Evolutionary conservation across 2,329 filamentous ascomycete species (phyloP).

Genomic region (Alternaria alternata): DNA sequence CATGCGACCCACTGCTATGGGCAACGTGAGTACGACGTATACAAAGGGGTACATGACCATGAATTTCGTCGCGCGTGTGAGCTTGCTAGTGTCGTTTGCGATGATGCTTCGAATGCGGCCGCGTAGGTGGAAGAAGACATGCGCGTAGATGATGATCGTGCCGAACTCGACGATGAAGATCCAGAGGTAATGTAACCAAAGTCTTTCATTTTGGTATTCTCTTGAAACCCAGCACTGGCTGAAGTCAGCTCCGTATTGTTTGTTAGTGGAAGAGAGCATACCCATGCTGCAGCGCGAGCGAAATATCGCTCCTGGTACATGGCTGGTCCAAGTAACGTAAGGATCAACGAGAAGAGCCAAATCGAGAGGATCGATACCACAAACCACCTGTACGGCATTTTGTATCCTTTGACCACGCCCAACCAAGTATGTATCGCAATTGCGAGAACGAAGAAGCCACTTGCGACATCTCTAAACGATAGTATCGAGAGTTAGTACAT

Average conservation of each 20-base stretch:
- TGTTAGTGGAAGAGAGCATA: neutral
- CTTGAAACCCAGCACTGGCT: conserved; percentile 59
- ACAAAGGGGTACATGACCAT: conserved; percentile 70
- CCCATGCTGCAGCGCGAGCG: conserved; percentile 59
- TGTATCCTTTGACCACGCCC: conserved; percentile 58
- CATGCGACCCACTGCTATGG: conserved; percentile 62
- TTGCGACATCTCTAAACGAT: conserved; percentile 54
- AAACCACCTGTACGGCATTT: conserved; percentile 57
- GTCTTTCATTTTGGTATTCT: conserved; percentile 54
- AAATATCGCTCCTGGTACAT: conserved; percentile 56
- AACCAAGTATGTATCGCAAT: conserved; percentile 64
- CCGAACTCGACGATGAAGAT: conserved; percentile 63
- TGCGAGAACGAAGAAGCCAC: conserved; percentile 62
- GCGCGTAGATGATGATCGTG: conserved; percentile 58
- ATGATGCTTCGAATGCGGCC: conserved; percentile 53
- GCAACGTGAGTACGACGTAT: conserved; percentile 71
- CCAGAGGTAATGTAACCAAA: conserved; percentile 64
- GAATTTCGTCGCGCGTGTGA: conserved; percentile 60
- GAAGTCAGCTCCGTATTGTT: neutral
- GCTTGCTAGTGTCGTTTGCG: conserved; percentile 45
- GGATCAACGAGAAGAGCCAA: conserved; percentile 57
- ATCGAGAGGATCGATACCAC: conserved; percentile 54
- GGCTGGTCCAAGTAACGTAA: conserved; percentile 58
- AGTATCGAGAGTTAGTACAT: neutral
- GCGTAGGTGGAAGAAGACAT: conserved; percentile 60